These are phyloP conservation scores for Pseudogymnoascus sp. DNA, from an alignment of 2,329 filamentous ascomycete genomes.

Conservation along the genomic window DNA sequence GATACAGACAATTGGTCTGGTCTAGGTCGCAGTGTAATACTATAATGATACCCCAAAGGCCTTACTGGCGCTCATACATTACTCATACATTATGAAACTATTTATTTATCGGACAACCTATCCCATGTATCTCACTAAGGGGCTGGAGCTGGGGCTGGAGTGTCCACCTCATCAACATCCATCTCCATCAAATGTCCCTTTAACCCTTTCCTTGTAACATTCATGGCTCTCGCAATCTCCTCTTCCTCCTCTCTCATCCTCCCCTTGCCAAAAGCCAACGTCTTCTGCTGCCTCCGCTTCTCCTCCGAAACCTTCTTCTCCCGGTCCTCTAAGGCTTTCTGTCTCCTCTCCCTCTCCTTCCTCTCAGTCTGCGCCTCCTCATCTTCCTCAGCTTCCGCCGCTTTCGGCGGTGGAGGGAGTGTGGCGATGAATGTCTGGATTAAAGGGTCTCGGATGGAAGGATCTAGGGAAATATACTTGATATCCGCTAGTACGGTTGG, in stretches of 20 bases:
- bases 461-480: conserved; percentile 59
- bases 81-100: too few relatives aligned
- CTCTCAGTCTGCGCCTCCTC: conserved; percentile 42
- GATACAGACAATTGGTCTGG: not conserved
- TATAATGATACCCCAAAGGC: conserved; percentile 4
- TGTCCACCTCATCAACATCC: conserved; percentile 14
- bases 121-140: not conserved
- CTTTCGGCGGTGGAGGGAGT: conserved; percentile 49
- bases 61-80: not conserved
- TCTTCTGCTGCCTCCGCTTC: conserved; percentile 49
- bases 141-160: not conserved
- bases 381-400: conserved; percentile 37
- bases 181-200: conserved; percentile 45
- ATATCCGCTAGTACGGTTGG: conserved; percentile 54
- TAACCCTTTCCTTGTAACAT: conserved; percentile 56
- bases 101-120: not conserved
- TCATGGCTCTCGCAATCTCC: conserved; percentile 61
- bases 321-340: conserved; percentile 57
- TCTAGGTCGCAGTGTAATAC: conserved; percentile 1
- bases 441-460: conserved; percentile 52
- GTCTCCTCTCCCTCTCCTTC: conserved; percentile 48
- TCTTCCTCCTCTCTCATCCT: conserved; percentile 56
- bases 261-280: conserved; percentile 52
- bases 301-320: conserved; percentile 55
- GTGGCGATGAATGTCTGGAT: conserved; percentile 58